Percentiles rank a stretch among this genome's conserved stretches.
phyloP scores from a whole-genome alignment of 2,329 filamentous ascomycete species.

The Pseudopyricularia javanii region DNA sequence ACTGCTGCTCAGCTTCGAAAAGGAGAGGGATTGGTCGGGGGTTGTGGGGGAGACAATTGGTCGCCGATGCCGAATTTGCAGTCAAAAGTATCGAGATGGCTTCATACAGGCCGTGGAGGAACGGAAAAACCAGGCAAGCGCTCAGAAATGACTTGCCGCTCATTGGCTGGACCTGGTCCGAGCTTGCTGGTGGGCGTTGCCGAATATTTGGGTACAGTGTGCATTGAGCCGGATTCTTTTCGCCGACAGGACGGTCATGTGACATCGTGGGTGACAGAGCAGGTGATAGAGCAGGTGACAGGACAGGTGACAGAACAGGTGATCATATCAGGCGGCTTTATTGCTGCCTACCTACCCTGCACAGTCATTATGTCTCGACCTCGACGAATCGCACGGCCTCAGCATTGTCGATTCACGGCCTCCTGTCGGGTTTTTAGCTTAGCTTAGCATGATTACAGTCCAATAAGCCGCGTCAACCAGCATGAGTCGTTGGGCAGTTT shows the following conservation, averaged over 20 bases:
- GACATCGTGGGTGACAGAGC: neutral
- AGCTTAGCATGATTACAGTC: too few relatives aligned
- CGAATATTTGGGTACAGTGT: neutral
- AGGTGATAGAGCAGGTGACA: neutral
- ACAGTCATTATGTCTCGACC: too few relatives aligned
- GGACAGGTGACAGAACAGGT: neutral
- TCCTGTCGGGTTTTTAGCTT: too few relatives aligned
- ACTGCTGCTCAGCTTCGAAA: constrained; percentile 25
- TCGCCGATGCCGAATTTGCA: constrained; percentile 15
- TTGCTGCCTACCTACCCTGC: too few relatives aligned
- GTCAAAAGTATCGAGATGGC: neutral
- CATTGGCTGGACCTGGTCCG: neutral
- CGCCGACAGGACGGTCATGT: neutral
- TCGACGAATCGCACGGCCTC: too few relatives aligned
- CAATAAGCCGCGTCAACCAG: too few relatives aligned
- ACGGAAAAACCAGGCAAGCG: neutral
- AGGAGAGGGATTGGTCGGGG: constrained; percentile 16
- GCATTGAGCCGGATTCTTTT: neutral
- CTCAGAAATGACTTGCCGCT: neutral
- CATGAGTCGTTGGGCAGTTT: too few relatives aligned
- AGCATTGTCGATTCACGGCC: too few relatives aligned
- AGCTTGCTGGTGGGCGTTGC: neutral
- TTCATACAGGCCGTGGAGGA: neutral
- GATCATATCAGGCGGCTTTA: neutral
- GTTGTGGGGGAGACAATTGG: constrained; percentile 23